Conservation (phyloP, 306 rosid species). For the Cyclanthera cordifolia region DNA sequence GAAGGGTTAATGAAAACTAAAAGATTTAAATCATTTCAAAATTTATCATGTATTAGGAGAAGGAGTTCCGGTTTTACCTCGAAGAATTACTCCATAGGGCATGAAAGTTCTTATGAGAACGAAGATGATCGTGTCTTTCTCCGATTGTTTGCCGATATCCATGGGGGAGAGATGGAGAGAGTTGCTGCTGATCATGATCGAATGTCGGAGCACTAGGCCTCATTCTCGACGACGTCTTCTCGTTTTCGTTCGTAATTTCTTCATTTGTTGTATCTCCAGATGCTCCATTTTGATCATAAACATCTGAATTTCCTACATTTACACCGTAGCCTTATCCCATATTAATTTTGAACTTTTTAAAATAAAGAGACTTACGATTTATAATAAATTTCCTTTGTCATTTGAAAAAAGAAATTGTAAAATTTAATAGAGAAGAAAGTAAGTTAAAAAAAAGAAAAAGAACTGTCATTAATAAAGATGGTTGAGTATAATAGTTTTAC, state of each 20-base stretch:
- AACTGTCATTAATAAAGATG: not conserved
- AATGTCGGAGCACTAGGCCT: conserved; percentile 15
- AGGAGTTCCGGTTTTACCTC: conserved; percentile 28
- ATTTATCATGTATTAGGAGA: too few species aligned
- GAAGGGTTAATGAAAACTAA: too few species aligned
- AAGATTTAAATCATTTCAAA: too few species aligned
- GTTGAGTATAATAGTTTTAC: conserved; percentile 20
- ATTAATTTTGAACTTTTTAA: not conserved
- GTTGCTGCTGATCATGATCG: not conserved
- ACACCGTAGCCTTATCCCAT: not conserved
- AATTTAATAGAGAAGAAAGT: not conserved
- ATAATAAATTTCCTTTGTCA: too few species aligned
- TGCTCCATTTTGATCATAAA: conserved; percentile 64
- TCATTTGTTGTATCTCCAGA: conserved; percentile 73
- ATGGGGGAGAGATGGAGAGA: not conserved
- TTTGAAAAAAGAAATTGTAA: not conserved
- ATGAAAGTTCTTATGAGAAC: conserved; percentile 32
- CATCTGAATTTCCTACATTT: conserved; percentile 54
- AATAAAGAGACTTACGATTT: not conserved
- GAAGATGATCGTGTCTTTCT: not conserved
- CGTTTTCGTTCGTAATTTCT: conserved; percentile 55
- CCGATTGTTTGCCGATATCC: not conserved
- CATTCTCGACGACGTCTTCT: conserved; percentile 30
- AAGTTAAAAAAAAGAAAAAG: not conserved
- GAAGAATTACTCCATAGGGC: conserved; percentile 87